phyloP scores from a whole-genome alignment of 192 early-diverging fungal species.

The Podila epigama region DNA sequence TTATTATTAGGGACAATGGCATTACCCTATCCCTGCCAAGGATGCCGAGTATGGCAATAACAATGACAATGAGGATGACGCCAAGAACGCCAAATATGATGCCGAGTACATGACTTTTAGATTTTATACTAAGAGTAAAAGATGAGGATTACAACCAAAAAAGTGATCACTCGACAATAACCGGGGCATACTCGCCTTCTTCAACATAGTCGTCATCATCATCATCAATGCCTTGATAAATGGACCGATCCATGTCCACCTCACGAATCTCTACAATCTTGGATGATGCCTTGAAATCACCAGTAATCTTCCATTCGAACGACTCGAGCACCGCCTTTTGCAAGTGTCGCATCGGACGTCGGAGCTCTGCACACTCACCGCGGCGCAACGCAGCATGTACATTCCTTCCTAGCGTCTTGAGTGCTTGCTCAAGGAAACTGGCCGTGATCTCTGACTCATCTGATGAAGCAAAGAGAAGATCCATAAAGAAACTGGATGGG shows the following conservation, averaged over 20 bases:
- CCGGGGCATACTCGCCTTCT: slow-evolving; percentile 74
- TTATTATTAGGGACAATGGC: no score
- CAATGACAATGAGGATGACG: slow-evolving; percentile 2
- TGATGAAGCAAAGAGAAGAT: slow-evolving; percentile 33
- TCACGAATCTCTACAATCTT: slow-evolving; percentile 26
- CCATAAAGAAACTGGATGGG: slow-evolving; percentile 44
- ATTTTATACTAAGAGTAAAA: background rate
- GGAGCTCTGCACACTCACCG: slow-evolving; percentile 47
- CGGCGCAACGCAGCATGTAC: slow-evolving; percentile 51
- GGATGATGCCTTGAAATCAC: slow-evolving; percentile 54
- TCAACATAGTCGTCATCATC: slow-evolving; percentile 62
- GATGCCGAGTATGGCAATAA: no score
- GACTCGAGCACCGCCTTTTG: slow-evolving; percentile 57
- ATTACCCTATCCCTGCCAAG: no score
- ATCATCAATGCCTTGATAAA: no score
- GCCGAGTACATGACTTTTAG: background rate
- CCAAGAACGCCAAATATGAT: background rate
- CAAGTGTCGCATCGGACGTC: slow-evolving; percentile 53
- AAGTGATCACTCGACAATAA: slow-evolving; percentile 61
- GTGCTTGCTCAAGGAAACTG: slow-evolving; percentile 27
- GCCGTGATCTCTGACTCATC: slow-evolving; percentile 29
- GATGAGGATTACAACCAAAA: background rate
- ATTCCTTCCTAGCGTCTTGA: slow-evolving; percentile 37
- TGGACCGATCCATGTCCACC: slow-evolving; percentile 7
- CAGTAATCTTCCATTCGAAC: slow-evolving; percentile 73